A percentile compares a stretch with the other conserved stretches of the same genome.
These are phyloP conservation scores for Nemania sp. DNA, from an alignment of 2,329 filamentous ascomycete species.

Conservation along the genomic window DNA sequence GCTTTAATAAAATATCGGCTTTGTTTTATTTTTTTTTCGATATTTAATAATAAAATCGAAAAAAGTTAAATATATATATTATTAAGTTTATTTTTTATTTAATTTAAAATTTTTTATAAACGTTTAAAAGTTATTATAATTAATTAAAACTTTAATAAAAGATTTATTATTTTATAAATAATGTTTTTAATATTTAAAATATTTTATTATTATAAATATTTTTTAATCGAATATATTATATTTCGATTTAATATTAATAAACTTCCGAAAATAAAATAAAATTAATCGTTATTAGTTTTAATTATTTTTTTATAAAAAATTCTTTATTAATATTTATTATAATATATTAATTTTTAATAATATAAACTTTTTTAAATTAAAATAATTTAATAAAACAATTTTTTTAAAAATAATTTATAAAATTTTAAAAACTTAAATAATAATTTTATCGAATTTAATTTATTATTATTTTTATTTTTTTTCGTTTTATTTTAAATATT, in stretches of 20 bases:
- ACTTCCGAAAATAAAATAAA: constrained; percentile 6
- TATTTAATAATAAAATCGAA: not conserved
- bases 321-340: not conserved
- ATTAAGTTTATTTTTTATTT: not conserved
- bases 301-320: not conserved
- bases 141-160: not conserved
- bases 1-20: not conserved
- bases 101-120: not conserved
- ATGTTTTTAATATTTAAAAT: constrained; percentile 2
- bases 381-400: not conserved
- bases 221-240: not conserved
- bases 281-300: not conserved
- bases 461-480: constrained; percentile 1
- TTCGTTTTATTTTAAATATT: constrained; percentile 8
- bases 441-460: constrained; percentile 6
- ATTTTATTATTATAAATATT: not conserved
- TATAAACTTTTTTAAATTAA: not conserved
- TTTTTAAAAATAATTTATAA: not conserved
- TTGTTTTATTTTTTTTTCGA: not conserved
- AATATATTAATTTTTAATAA: constrained; percentile 1
- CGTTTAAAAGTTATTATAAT: not conserved
- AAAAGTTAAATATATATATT: not conserved
- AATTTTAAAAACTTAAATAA: not conserved
- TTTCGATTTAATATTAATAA: constrained; percentile 6
- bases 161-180: constrained; percentile 1